These are phyloP conservation scores for Hawksworthiomyces lignivorus DNA, from an alignment of 2,329 filamentous ascomycete genomes.

Conservation along the genomic window DNA sequence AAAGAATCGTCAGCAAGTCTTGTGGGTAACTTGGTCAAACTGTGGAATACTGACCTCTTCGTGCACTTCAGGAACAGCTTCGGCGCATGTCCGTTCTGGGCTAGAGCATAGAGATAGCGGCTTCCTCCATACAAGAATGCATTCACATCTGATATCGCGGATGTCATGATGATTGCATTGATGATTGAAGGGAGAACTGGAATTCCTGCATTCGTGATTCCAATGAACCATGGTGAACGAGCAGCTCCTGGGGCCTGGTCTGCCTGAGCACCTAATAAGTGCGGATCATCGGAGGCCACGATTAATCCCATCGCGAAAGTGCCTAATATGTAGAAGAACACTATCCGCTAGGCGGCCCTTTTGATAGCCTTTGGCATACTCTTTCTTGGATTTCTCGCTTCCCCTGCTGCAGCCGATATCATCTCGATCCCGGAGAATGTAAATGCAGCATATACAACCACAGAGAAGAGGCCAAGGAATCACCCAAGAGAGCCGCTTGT, in stretches of 20 bases:
- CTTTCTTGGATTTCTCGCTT: constrained; percentile 71
- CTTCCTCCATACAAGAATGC: constrained; percentile 44
- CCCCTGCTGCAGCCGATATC: constrained; percentile 47
- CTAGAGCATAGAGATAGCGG: constrained; percentile 31
- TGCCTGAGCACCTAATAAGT: no score
- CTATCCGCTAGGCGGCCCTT: constrained; percentile 73
- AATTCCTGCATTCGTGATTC: constrained; percentile 46
- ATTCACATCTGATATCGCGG: constrained; percentile 51
- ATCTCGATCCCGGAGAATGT: constrained; percentile 10
- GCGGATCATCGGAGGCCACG: no score
- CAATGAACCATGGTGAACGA: constrained; percentile 42
- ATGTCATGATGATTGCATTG: constrained; percentile 50
- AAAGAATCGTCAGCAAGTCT: no score
- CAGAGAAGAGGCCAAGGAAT: constrained; percentile 31
- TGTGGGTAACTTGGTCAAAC: no score
- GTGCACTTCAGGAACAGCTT: constrained; percentile 26
- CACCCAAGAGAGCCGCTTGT: constrained; percentile 24
- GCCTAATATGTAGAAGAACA: constrained; percentile 70
- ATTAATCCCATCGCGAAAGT: constrained; percentile 70
- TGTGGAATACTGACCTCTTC: no score
- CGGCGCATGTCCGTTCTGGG: constrained; percentile 31
- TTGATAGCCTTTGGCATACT: constrained; percentile 72
- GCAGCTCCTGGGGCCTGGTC: constrained; percentile 32
- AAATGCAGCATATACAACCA: constrained; percentile 27
- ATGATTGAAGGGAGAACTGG: constrained; percentile 43